A percentile compares a stretch with the other conserved stretches of the same genome.
Evolutionary conservation across 2,329 filamentous ascomycete genomes (phyloP).

Genomic region (Fusarium mundagurra): DNA sequence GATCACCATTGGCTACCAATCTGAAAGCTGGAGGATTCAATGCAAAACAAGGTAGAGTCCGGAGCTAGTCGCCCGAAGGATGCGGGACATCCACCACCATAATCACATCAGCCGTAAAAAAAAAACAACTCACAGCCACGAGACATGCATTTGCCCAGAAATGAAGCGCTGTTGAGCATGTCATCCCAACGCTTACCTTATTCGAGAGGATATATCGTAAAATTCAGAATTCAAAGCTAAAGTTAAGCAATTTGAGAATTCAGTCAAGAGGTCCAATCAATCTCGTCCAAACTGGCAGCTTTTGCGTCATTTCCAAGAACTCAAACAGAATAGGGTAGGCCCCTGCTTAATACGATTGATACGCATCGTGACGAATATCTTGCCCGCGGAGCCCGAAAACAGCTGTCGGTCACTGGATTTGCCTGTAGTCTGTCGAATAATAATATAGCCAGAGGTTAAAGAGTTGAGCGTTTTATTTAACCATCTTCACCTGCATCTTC

Average conservation of each 20-base stretch:
- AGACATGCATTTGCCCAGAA: not conserved
- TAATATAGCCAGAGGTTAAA: not conserved
- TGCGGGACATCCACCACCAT: not conserved
- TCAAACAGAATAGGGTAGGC: not conserved
- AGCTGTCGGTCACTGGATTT: no score
- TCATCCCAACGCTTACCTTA: not conserved
- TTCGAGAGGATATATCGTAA: not conserved
- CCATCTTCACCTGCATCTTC: not conserved
- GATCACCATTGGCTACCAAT: not conserved
- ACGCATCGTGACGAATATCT: not conserved
- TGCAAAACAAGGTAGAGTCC: not conserved
- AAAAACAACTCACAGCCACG: not conserved
- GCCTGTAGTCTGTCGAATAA: no score
- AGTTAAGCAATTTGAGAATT: not conserved
- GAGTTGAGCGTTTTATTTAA: no score
- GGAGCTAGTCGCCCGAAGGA: not conserved
- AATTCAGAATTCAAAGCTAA: not conserved
- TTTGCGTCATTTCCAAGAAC: not conserved
- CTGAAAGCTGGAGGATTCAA: not conserved
- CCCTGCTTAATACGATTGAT: not conserved
- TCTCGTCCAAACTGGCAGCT: not conserved
- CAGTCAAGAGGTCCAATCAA: rapidly evolving
- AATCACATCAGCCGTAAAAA: not conserved
- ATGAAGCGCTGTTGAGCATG: not conserved
- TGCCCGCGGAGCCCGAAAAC: not conserved